Conservation (phyloP, 1,284 basidiomycete species). For the Rhodotorula sp. region DNA sequence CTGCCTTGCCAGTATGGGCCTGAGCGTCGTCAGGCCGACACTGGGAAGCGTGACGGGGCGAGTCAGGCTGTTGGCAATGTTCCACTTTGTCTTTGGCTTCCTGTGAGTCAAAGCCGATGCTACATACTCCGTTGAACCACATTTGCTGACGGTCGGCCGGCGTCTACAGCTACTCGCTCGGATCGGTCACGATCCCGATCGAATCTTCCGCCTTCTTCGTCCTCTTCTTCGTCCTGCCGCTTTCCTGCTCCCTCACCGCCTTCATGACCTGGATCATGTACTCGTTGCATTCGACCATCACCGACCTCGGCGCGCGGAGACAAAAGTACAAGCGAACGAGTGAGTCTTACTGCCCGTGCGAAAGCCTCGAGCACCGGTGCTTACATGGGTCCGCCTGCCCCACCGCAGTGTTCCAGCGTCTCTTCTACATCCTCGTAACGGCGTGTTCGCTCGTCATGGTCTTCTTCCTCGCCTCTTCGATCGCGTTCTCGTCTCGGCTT, state of each 20-base stretch:
- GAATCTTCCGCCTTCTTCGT: slow-evolving; percentile 56
- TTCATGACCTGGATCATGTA: slow-evolving; percentile 86
- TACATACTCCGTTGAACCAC: not conserved
- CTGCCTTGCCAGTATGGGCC: slow-evolving; percentile 64
- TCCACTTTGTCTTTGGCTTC: slow-evolving; percentile 89
- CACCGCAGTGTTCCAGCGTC: slow-evolving; percentile 53
- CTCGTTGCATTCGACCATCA: slow-evolving; percentile 60
- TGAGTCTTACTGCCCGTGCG: slow-evolving; percentile 2
- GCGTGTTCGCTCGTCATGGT: slow-evolving; percentile 77
- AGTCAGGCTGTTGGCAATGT: slow-evolving; percentile 70
- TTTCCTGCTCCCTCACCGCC: slow-evolving; percentile 87
- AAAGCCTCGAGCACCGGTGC: not conserved
- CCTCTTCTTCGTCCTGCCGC: slow-evolving; percentile 59
- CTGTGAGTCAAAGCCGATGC: slow-evolving; percentile 53
- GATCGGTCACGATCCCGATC: slow-evolving; percentile 84
- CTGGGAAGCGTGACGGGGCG: slow-evolving; percentile 74
- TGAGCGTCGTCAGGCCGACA: slow-evolving; percentile 52
- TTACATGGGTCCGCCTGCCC: not conserved
- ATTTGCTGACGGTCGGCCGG: not conserved
- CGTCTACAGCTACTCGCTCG: slow-evolving; percentile 74
- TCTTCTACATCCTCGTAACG: slow-evolving; percentile 82
- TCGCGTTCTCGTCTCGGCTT: slow-evolving; percentile 84
- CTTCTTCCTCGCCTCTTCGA: slow-evolving; percentile 85
- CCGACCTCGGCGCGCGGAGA: slow-evolving; percentile 75
- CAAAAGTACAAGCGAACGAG: slow-evolving; percentile 69